Conservation (phyloP, 768 basidiomycete genomes). For the Lactarius sp. region DNA sequence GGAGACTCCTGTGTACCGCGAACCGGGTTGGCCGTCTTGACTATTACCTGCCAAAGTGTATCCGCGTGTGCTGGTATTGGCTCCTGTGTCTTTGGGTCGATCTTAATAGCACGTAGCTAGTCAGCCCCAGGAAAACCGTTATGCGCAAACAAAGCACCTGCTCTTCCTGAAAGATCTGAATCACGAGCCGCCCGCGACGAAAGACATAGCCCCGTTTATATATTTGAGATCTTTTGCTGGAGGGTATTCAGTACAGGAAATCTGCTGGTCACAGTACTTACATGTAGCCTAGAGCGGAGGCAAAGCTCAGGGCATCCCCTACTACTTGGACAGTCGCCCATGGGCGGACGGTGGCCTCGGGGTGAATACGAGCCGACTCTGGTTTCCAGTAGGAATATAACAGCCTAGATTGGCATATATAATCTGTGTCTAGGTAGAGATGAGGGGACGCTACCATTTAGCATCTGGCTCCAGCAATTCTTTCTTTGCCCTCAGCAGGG, state of each 20-base stretch:
- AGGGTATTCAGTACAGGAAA: not conserved
- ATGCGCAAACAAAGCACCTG: slow-evolving; percentile 42
- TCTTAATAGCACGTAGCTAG: slow-evolving; percentile 37
- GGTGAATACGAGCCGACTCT: slow-evolving; percentile 76
- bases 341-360: slow-evolving; percentile 82
- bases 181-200: slow-evolving; percentile 60
- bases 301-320: slow-evolving; percentile 77
- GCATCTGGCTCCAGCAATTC: slow-evolving; percentile 58
- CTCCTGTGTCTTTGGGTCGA: slow-evolving; percentile 68
- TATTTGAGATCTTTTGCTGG: slow-evolving; percentile 64
- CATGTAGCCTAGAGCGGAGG: slow-evolving; percentile 74
- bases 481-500: slow-evolving; percentile 67
- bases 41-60: slow-evolving; percentile 85
- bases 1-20: slow-evolving; percentile 75
- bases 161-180: slow-evolving; percentile 84
- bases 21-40: slow-evolving; percentile 75
- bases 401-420: slow-evolving; percentile 43
- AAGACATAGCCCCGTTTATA: slow-evolving; percentile 81
- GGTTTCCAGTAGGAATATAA: slow-evolving; percentile 80
- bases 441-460: slow-evolving; percentile 50
- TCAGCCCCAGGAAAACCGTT: not conserved
- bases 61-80: slow-evolving; percentile 74
- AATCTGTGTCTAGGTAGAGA: not conserved
- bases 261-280: slow-evolving; percentile 33
- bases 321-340: slow-evolving; percentile 77